Conservation (phyloP, 2,329 filamentous ascomycete genomes). For the Alternaria angustiovoidea region DNA sequence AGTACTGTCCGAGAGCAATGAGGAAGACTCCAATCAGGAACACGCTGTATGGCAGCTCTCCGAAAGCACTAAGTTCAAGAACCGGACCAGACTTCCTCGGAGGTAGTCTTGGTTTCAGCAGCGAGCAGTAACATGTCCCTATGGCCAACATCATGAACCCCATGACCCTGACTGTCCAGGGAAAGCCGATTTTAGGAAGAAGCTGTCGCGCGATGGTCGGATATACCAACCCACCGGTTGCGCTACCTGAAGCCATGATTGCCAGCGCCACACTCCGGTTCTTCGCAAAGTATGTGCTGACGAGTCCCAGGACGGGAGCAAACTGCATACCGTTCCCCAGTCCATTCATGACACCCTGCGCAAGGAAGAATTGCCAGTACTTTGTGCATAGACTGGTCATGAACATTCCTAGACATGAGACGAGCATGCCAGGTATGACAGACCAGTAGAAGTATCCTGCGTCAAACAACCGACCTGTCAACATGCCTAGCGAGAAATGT, state of each 20-base stretch:
- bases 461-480: constrained; percentile 61
- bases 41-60: constrained; percentile 52
- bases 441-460: constrained; percentile 60
- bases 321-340: constrained; percentile 49
- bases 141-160: constrained; percentile 66
- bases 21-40: constrained; percentile 48
- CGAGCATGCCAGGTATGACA: constrained; percentile 53
- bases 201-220: constrained; percentile 64
- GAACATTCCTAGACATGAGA: constrained; percentile 60
- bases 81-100: constrained; percentile 54
- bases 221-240: constrained; percentile 70
- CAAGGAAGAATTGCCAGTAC: constrained; percentile 59
- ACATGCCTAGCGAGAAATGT: constrained; percentile 60
- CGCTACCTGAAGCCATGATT: constrained; percentile 66
- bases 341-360: constrained; percentile 46
- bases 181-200: constrained; percentile 67
- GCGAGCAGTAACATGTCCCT: constrained; percentile 44
- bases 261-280: constrained; percentile 68
- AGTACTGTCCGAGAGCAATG: constrained; percentile 49
- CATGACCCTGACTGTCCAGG: constrained; percentile 70
- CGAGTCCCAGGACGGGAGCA: constrained; percentile 40
- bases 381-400: constrained; percentile 59
- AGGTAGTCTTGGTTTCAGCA: constrained; percentile 54
- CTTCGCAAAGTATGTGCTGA: constrained; percentile 66
- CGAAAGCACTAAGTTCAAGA: constrained; percentile 54